A percentile compares a stretch with the other conserved stretches of the same genome.
phyloP scores from a whole-genome alignment of 163 green algal species.

The Chlamydomonas reinhardtii region DNA sequence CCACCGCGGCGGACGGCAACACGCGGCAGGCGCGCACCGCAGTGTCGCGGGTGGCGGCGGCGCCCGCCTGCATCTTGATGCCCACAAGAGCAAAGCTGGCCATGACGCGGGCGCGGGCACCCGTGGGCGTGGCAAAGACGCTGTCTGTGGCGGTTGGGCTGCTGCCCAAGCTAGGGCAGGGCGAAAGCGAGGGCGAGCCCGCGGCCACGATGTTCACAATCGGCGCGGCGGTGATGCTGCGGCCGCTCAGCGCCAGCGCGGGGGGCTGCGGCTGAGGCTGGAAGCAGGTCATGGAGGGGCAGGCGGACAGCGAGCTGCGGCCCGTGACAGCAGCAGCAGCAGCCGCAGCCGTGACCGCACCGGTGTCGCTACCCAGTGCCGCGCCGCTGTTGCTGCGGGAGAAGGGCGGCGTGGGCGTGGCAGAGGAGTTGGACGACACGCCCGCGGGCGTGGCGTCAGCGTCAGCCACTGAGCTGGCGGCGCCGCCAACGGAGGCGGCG shows the following conservation, averaged over 20 bases:
- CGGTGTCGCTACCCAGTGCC: not conserved
- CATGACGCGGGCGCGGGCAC: not conserved
- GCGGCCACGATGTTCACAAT: constrained; percentile 13
- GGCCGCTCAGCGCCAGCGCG: not conserved
- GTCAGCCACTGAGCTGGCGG: not conserved
- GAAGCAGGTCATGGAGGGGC: not conserved
- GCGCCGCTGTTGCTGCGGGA: constrained; percentile 5
- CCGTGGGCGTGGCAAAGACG: not conserved
- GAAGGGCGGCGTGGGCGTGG: not conserved
- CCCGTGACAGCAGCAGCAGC: too few species aligned
- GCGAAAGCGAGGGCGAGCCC: too few species aligned
- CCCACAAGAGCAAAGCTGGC: constrained; percentile 24
- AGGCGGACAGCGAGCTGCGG: too few species aligned
- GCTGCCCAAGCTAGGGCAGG: not conserved
- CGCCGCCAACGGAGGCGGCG: not conserved
- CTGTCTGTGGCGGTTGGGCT: not conserved
- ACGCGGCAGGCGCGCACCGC: constrained; percentile 29
- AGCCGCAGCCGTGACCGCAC: too few species aligned
- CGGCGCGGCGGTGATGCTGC: constrained; percentile 30
- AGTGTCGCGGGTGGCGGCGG: not conserved
- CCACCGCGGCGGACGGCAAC: not conserved
- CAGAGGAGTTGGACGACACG: not conserved
- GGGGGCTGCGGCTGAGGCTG: not conserved
- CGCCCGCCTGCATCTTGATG: not conserved
- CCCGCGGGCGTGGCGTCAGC: not conserved